Evolutionary conservation across 2,329 filamentous ascomycete genomes (phyloP).

Genomic region (Septoria linicola): DNA sequence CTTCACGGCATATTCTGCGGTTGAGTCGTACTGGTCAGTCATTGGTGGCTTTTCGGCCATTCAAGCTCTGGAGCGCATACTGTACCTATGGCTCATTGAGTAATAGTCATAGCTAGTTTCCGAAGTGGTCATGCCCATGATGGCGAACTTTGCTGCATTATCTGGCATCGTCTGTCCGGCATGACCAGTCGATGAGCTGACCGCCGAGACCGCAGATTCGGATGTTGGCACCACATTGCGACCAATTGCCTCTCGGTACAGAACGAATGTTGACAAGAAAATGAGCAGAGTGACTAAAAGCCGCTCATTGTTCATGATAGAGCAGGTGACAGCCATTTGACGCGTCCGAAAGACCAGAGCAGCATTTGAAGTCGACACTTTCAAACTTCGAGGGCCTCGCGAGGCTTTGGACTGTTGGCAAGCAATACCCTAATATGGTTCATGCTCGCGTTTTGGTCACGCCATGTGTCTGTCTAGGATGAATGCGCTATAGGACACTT

Average conservation of each 20-base stretch:
- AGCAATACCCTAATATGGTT: background rate
- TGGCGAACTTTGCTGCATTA: slow-evolving; percentile 13
- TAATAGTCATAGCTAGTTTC: slow-evolving; percentile 19
- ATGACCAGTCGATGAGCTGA: background rate
- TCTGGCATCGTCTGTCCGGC: background rate
- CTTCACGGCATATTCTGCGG: slow-evolving; percentile 37
- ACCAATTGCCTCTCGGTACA: background rate
- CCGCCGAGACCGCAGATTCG: background rate
- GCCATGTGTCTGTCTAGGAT: background rate
- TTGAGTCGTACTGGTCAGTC: background rate
- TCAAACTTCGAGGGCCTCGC: too few species aligned
- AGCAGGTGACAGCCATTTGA: too few species aligned
- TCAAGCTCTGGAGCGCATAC: background rate
- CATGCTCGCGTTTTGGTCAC: background rate
- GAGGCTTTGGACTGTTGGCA: too few species aligned
- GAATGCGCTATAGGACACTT: background rate
- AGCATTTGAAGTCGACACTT: too few species aligned
- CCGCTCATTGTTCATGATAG: background rate
- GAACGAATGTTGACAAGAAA: background rate
- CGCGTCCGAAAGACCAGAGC: too few species aligned
- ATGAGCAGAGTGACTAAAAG: background rate
- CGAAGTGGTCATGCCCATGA: slow-evolving; percentile 16
- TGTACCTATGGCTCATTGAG: slow-evolving; percentile 18
- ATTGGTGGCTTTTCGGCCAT: background rate
- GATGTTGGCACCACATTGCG: background rate